Base-by-base conservation (phyloP, 83 land plant genomes). In the Thuja plicata region DNA sequence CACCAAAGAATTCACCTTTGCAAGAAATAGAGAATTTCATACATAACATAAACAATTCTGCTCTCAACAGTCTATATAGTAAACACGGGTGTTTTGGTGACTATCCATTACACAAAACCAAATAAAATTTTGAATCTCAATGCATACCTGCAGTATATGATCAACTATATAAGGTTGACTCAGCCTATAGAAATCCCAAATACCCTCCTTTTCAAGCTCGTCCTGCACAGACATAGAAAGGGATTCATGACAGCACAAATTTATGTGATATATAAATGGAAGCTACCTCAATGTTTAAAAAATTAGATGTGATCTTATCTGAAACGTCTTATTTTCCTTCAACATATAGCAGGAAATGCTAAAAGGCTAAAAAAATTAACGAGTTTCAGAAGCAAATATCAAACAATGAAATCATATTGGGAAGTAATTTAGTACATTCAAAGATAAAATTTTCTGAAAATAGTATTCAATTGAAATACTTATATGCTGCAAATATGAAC, bases 161-260 rank as follows among this genome's bases (percentile, higher is more conserved):
- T 92, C 92, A 16, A 90, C 92, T 80, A 98, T 93, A 90, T 97
- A 98, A 60, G 99, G 99, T 48, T 89, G 91, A 77, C 93, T 94
- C 90, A 98, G 90, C 34, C 99, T 95, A 83, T 96, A 87, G 91
- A 97, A 96, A 88, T 98, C 99, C 99, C 99, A 97, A 89, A 98
- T 91, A 77, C 99, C 99, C 54, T 98, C 97, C 54, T 83, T 91
- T 89, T 98, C 99, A 86, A 98, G 95, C 92, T 98, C 99, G 88
- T 94, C 98, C 99, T 98, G 88, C 45, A 90, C 88, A 88, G 24
- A 38, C 24, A 85, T 15, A 70, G 30, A 43, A 86, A 24, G 12
- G 32, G 40, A 24, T 43, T 30, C n/a, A 21, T 62, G n/a, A 86
- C 13, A 38, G 41, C 24, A 12, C 89, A 76, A 62, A 71, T 38